Conservation (phyloP, 176 grass and related monocot genomes). For the Rhynchospora tenuis region DNA sequence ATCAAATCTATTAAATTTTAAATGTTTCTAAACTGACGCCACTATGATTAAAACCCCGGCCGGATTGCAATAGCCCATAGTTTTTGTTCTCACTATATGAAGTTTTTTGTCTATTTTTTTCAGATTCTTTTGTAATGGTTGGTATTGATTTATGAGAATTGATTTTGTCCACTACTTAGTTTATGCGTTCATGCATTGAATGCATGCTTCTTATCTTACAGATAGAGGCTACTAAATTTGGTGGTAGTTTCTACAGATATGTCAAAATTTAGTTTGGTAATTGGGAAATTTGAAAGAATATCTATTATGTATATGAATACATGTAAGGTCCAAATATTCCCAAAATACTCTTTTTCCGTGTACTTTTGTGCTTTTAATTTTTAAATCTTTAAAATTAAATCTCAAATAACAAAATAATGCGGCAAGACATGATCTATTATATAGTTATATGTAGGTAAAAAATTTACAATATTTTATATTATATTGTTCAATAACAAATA, state of each 20-base stretch:
- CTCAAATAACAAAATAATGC: too few relatives aligned
- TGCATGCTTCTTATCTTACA: background rate
- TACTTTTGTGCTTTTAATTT: too few relatives aligned
- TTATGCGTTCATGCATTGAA: background rate
- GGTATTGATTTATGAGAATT: background rate
- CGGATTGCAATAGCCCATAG: constrained; percentile 1
- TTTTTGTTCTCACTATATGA: background rate
- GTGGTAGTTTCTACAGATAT: background rate
- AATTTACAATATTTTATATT: too few relatives aligned
- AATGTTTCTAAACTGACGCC: background rate
- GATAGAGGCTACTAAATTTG: background rate
- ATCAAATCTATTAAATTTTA: background rate
- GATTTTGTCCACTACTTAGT: background rate
- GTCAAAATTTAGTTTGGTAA: background rate
- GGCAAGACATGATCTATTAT: too few relatives aligned
- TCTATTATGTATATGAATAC: too few relatives aligned
- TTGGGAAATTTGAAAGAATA: background rate
- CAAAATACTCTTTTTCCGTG: too few relatives aligned
- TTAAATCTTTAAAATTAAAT: too few relatives aligned
- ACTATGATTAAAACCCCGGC: background rate
- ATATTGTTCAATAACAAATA: too few relatives aligned
- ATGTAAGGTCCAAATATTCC: too few relatives aligned
- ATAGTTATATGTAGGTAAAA: too few relatives aligned
- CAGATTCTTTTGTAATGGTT: background rate
- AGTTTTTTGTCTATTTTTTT: background rate